These are phyloP conservation scores for Diaporthe batatas DNA, from an alignment of 2,329 filamentous ascomycete genomes.

Conservation along the genomic window DNA sequence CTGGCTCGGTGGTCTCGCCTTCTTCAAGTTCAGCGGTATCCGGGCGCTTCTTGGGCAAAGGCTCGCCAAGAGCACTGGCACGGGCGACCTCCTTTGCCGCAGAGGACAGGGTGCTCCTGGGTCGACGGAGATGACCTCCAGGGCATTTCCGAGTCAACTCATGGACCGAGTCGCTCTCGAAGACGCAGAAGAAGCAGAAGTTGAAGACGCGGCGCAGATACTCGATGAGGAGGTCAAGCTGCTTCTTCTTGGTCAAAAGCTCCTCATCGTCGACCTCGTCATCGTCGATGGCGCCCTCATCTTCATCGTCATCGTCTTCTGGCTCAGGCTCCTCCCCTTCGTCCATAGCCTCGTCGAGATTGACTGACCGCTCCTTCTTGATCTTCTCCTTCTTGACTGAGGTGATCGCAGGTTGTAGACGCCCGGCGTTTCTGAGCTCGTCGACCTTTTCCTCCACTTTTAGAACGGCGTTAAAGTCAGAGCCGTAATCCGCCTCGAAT, in stretches of 20 bases:
- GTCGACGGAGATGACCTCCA: slow-evolving; percentile 94
- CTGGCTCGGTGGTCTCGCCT: slow-evolving; percentile 72
- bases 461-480: slow-evolving; percentile 79
- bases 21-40: slow-evolving; percentile 73
- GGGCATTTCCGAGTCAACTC: slow-evolving; percentile 96
- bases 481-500: slow-evolving; percentile 86
- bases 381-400: slow-evolving; percentile 66
- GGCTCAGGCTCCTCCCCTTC: slow-evolving; percentile 74
- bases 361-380: slow-evolving; percentile 71
- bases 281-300: slow-evolving; percentile 82
- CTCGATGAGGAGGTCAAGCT: slow-evolving; percentile 94
- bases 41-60: slow-evolving; percentile 87
- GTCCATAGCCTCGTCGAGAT: slow-evolving; percentile 73
- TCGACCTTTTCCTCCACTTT: slow-evolving; percentile 92
- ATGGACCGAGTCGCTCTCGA: slow-evolving; percentile 97
- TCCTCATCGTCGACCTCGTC: slow-evolving; percentile 94
- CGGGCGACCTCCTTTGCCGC: slow-evolving; percentile 86
- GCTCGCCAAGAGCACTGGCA: slow-evolving; percentile 84
- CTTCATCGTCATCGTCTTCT: slow-evolving; percentile 82
- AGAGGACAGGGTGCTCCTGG: slow-evolving; percentile 85
- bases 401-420: slow-evolving; percentile 76
- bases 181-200: slow-evolving; percentile 99
- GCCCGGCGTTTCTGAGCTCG: slow-evolving; percentile 80
- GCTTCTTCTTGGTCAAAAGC: slow-evolving; percentile 92
- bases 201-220: slow-evolving; percentile 97